phyloP scores from a whole-genome alignment of 139 green algal genomes.

The Yamagishiella unicocca region DNA sequence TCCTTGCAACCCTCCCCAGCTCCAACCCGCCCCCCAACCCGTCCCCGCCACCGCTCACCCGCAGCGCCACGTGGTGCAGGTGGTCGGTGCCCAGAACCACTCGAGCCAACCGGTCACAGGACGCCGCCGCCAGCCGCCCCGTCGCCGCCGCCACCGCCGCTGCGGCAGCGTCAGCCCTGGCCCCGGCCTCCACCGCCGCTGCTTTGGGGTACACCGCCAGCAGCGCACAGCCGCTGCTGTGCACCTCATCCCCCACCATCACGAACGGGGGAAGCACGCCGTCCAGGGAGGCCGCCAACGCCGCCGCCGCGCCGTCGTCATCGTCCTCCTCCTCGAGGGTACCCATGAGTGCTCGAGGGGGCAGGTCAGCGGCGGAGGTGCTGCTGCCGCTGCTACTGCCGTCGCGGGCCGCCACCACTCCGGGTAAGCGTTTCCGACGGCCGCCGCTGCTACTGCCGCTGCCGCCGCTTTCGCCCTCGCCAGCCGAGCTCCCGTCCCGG shows the following conservation, averaged over 20 bases:
- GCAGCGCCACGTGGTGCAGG: constrained; percentile 4
- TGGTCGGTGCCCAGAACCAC: constrained; percentile 10
- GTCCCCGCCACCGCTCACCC: neutral
- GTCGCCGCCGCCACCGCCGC: neutral
- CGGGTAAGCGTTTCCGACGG: too few relatives aligned
- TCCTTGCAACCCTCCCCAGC: too few relatives aligned
- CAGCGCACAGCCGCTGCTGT: neutral
- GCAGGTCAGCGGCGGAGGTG: neutral
- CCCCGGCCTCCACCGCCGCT: neutral
- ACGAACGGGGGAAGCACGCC: neutral
- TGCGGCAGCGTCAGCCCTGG: too few relatives aligned
- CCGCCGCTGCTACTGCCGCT: neutral
- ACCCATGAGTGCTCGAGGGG: too few relatives aligned
- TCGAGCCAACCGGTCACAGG: neutral
- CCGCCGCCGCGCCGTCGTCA: neutral
- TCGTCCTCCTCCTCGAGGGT: neutral
- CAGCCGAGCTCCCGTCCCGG: neutral
- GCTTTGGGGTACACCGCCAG: constrained; percentile 12
- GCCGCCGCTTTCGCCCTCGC: neutral
- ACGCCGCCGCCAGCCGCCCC: neutral
- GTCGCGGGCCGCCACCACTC: too few relatives aligned
- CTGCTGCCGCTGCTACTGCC: neutral
- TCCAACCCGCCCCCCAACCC: neutral
- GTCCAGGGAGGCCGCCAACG: neutral
- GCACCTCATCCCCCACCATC: neutral